phyloP scores from a whole-genome alignment of 2,329 filamentous ascomycete species.

The Pestalotiopsis fici region DNA sequence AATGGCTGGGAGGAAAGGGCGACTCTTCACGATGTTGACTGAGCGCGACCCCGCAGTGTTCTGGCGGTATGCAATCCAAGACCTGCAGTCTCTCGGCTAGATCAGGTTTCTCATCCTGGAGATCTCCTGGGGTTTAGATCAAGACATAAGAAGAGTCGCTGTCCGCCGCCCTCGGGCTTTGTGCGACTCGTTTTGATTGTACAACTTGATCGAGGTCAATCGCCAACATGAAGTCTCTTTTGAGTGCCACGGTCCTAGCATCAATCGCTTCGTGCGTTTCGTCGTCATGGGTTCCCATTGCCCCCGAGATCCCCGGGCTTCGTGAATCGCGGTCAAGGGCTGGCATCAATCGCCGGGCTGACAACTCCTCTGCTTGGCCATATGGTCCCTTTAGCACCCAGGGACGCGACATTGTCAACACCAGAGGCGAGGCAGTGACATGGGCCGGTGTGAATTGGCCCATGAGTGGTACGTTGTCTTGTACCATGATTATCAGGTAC shows the following conservation, averaged over 20 bases:
- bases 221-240: neutral
- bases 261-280: neutral
- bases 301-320: neutral
- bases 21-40: slow-evolving; percentile 4
- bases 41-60: neutral
- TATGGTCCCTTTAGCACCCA: slow-evolving; percentile 39
- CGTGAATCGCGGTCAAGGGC: neutral
- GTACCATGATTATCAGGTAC: too few species aligned
- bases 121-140: neutral
- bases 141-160: neutral
- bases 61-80: neutral
- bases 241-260: neutral
- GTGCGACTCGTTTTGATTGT: too few species aligned
- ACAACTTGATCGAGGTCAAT: neutral
- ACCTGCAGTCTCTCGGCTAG: neutral
- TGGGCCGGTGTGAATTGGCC: slow-evolving; percentile 39
- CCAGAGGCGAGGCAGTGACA: slow-evolving; percentile 33
- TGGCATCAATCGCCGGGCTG: neutral
- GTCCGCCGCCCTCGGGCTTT: neutral
- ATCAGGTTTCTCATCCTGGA: too few species aligned
- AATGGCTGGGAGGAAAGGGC: neutral
- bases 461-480: slow-evolving; percentile 28
- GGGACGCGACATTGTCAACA: slow-evolving; percentile 38
- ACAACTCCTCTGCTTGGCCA: slow-evolving; percentile 26
- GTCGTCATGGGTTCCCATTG: neutral